Conservation (phyloP, 2,329 filamentous ascomycete genomes). For the Cladosporium phlei region DNA sequence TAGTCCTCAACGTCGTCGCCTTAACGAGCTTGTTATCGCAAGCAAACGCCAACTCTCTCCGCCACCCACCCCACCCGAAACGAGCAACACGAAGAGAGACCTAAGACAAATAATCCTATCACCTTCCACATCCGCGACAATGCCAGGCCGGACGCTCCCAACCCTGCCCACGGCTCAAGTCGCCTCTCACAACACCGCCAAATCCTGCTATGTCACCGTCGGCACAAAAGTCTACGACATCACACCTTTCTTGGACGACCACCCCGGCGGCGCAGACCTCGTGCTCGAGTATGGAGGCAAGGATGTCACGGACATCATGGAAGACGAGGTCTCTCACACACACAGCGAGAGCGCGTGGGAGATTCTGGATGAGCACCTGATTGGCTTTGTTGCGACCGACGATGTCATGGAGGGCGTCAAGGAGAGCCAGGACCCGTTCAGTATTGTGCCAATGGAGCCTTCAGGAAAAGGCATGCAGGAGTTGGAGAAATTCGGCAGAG, state of each 20-base stretch:
- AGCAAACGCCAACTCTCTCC: neutral
- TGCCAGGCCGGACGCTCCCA: constrained; percentile 78
- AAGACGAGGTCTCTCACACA: constrained; percentile 73
- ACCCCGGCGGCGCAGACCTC: constrained; percentile 84
- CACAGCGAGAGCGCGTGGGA: constrained; percentile 96
- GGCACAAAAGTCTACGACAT: constrained; percentile 91
- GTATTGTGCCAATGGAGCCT: constrained; percentile 51
- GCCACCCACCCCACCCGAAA: neutral
- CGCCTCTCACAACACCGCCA: constrained; percentile 68
- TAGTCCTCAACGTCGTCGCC: neutral
- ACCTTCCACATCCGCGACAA: constrained; percentile 34
- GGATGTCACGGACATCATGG: constrained; percentile 76
- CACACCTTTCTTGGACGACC: constrained; percentile 82
- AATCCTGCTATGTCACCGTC: constrained; percentile 90
- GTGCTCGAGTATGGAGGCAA: constrained; percentile 86
- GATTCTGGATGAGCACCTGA: constrained; percentile 77
- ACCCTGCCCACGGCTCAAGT: constrained; percentile 79
- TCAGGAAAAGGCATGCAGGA: constrained; percentile 46
- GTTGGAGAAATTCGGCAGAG: constrained; percentile 47
- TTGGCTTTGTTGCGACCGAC: constrained; percentile 71
- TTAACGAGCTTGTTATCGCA: neutral
- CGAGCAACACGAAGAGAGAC: neutral
- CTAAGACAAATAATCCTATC: neutral
- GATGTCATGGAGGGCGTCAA: constrained; percentile 49
- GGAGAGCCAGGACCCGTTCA: constrained; percentile 44